Evolutionary conservation across 768 basidiomycete genomes (phyloP).

Genomic region (Scleroderma citrinum): DNA sequence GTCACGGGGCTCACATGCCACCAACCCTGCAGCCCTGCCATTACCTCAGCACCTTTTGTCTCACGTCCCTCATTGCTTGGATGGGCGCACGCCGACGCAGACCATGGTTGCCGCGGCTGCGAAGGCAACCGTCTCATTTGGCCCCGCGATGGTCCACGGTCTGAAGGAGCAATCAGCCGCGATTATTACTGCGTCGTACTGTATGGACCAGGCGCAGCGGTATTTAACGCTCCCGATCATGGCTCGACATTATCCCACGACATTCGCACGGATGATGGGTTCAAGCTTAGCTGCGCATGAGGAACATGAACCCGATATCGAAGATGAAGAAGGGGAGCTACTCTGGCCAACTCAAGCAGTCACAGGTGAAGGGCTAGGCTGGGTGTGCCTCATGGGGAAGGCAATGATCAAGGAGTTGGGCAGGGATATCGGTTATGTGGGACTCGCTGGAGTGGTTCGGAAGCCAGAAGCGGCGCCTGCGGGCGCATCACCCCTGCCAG

Average conservation of each 20-base stretch:
- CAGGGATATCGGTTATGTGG: conserved; percentile 65
- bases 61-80: conserved; percentile 24
- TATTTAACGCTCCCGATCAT: conserved; percentile 61
- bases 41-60: conserved; percentile 33
- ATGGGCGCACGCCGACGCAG: conserved; percentile 23
- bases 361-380: conserved; percentile 74
- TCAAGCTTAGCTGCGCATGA: conserved; percentile 57
- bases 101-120: conserved; percentile 27
- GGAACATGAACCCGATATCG: conserved; percentile 76
- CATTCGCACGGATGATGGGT: conserved; percentile 67
- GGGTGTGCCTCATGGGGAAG: conserved; percentile 84
- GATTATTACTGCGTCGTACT: conserved; percentile 37
- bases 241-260: conserved; percentile 67
- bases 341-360: conserved; percentile 75
- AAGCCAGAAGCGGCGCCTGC: conserved; percentile 47
- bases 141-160: conserved; percentile 18
- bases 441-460: conserved; percentile 66
- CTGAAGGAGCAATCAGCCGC: conserved; percentile 28
- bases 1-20: conserved; percentile 21
- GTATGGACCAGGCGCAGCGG: conserved; percentile 44
- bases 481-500: conserved; percentile 24
- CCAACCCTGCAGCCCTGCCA: conserved; percentile 24
- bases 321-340: conserved; percentile 83
- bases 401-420: conserved; percentile 84
- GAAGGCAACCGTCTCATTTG: conserved; percentile 25